Base-by-base conservation (phyloP, 2,329 filamentous ascomycete species). In the Periconia sp. region DNA sequence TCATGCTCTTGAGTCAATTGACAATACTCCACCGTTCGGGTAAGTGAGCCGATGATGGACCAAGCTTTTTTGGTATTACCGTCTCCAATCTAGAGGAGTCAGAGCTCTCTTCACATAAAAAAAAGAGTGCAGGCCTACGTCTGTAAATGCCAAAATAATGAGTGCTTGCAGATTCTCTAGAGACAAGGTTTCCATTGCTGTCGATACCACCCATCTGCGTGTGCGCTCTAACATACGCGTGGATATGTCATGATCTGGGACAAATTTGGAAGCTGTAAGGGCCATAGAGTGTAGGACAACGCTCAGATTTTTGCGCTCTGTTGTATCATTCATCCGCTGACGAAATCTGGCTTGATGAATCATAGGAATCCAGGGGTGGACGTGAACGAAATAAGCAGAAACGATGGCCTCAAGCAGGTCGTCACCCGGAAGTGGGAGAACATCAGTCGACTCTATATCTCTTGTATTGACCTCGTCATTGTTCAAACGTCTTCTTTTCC, bases 361-460 rank as follows among this genome's bases (percentile, higher is more conserved):
- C 49, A 56, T 56, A 2, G 52, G 52, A 6, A 56, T 53, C 47
- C 49, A 52, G 2, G 52, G 52, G 33, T 56, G 52, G 17, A 56
- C 23, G 15, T 50, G 39, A 12, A 26, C 32, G 16, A 56, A 56
- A 25, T 56, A 56, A 1, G 49, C 46, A 4, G 31, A 24, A 10
- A 56, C 6, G 11, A 43, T 43, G 11, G 41, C 28, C 16, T 48
- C 39, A 15, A 54, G 24, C 7, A 34, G 24, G 5, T 43, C 40
- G 3, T 31, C 0, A 15, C 18, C 16, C 11, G 44, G 43, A 18
- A 45, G 21, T 11, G 17, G 5, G 6, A 42, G n/a, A n/a, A n/a
- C n/a, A n/a, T n/a, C n/a, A n/a, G n/a, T n/a, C n/a, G n/a, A n/a
- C n/a, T n/a, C n/a, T n/a, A n/a, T n/a, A n/a, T n/a, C n/a, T 13